Evolutionary conservation across 495 filamentous ascomycete genomes (phyloP).

Genomic region (Daldinia childiae): DNA sequence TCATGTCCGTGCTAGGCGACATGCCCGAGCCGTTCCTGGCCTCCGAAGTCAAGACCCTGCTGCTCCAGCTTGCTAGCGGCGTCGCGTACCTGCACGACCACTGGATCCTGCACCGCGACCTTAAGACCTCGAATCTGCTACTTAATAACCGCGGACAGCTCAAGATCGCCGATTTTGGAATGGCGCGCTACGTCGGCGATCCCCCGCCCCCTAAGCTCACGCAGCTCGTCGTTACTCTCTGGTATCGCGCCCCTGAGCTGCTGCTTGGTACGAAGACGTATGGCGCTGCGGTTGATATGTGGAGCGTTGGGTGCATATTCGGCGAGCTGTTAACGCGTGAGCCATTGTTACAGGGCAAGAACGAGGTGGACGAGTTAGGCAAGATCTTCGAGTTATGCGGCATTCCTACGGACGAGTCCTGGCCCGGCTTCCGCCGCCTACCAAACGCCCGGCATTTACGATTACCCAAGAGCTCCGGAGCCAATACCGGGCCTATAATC

Average conservation of each 20-base stretch:
- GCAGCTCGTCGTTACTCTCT: constrained; percentile 94
- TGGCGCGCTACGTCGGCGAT: constrained; percentile 90
- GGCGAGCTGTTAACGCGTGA: constrained; percentile 87
- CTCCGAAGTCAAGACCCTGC: constrained; percentile 91
- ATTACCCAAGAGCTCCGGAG: constrained; percentile 66
- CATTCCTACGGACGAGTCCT: constrained; percentile 83
- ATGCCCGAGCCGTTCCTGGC: constrained; percentile 94
- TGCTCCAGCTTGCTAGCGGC: constrained; percentile 83
- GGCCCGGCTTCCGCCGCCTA: constrained; percentile 87
- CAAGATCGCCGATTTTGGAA: constrained; percentile 97
- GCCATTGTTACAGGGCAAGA: constrained; percentile 88
- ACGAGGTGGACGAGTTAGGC: constrained; percentile 84
- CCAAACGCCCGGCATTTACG: constrained; percentile 88
- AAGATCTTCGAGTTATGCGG: constrained; percentile 90
- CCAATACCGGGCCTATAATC: constrained; percentile 55
- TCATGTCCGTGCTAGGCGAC: constrained; percentile 91
- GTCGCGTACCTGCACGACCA: constrained; percentile 86
- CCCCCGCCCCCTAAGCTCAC: constrained; percentile 81
- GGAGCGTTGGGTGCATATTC: constrained; percentile 97
- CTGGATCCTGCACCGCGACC: constrained; percentile 96
- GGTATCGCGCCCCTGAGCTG: constrained; percentile 94
- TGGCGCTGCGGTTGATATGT: constrained; percentile 84
- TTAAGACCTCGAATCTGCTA: constrained; percentile 96
- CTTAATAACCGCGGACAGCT: constrained; percentile 95
- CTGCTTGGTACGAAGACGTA: constrained; percentile 85